phyloP scores from a whole-genome alignment of 129 eudicot species.

The Tagetes erecta region DNA sequence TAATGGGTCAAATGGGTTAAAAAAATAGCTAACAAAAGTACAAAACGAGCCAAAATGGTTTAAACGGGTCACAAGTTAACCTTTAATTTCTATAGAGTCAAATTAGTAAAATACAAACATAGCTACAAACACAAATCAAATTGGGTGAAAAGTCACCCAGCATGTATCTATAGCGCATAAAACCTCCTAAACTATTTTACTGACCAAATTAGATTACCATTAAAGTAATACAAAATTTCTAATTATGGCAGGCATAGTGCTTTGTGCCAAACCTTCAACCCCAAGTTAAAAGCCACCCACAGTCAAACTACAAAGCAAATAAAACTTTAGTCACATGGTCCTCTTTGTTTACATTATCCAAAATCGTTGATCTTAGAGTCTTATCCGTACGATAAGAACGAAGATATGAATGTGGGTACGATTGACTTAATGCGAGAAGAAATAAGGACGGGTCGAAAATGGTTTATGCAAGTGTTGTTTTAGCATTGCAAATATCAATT shows the following conservation, averaged over 20 bases:
- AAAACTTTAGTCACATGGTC: conserved; percentile 2
- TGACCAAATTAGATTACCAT: not conserved
- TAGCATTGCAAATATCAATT: not conserved
- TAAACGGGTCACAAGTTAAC: not conserved
- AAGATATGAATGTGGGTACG: not conserved
- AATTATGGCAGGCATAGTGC: not conserved
- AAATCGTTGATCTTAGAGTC: not conserved
- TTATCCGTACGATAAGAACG: not conserved
- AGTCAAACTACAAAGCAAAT: conserved; percentile 2
- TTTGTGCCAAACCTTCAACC: not conserved
- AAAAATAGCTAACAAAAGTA: not conserved
- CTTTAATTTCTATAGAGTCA: too few relatives aligned
- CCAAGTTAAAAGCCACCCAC: not conserved
- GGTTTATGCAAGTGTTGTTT: not conserved
- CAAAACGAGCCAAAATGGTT: not conserved
- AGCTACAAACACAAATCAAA: too few relatives aligned
- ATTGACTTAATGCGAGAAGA: not conserved
- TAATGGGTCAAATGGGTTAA: not conserved
- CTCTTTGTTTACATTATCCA: not conserved
- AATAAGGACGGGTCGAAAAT: not conserved
- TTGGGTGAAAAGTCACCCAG: not conserved
- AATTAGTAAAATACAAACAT: too few relatives aligned
- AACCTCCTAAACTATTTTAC: not conserved
- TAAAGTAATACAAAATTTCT: not conserved
- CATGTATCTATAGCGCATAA: not conserved